Base-by-base conservation (phyloP, 441 rosid species). In the Jatropha multifida region DNA sequence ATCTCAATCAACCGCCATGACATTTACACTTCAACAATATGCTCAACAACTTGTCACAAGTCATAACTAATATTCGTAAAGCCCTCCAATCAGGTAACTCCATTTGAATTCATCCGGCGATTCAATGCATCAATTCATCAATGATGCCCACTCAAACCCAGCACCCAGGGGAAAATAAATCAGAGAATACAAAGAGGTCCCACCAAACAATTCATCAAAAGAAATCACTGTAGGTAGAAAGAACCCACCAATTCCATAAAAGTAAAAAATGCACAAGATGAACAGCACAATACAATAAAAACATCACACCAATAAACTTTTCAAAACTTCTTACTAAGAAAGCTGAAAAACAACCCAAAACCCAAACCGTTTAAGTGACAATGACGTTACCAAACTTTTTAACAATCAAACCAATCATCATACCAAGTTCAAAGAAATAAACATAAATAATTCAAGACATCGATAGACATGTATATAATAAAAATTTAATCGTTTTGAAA, bases 181-280 rank as follows among this genome's bases (percentile, higher is more conserved):
- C 2, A 10, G 8, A 38, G 3, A 9, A 58, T 54, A 3, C 20
- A 54, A 15, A 54, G 20, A 59, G 76, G 76, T 51, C 76, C 74
- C 74, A 61, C 69, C 48, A 59, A 59, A 59, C 37, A 2, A 46
- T 59, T 58, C 37, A 48, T 66, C 26, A 65, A 67, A 41, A 65
- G 2, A 18, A 52, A 49, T 62, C 15, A 18, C 52, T 11, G 32
- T 38, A 14, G 58, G 12, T 49, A 40, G 55, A 52, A 40, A 40
- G 9, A 52, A 52, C 40, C 41, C 52, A 23, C 37, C 18, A 69
- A 27, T 75, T 48, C 48, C 26, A 20, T 61, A 11, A 56, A 76
- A 71, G 59, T 38, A n/a, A 52, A 77, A 59, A 64, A 65, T 10
- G 38, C 14, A 72, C 68, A 17, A n/a, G 60, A 72, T 51, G 54